Evolutionary conservation across 208 protist species (phyloP), one percentile per base, ranked within the genome.

Genomic region (Leishmania mexicana): DNA sequence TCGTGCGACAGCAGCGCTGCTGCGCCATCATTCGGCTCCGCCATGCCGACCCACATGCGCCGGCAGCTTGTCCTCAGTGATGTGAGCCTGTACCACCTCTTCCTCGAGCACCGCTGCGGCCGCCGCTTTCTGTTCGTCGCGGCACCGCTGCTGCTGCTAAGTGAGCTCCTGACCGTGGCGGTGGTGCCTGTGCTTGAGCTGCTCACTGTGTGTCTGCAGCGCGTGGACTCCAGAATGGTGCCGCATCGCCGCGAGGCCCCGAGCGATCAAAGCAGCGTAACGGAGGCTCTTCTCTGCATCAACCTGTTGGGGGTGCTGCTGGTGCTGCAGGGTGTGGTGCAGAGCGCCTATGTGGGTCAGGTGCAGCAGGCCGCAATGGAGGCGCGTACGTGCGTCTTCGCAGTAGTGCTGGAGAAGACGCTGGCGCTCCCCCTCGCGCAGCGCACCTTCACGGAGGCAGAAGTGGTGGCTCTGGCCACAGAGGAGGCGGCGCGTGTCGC

Each of bases 401-500:
- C 88, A 42, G 74, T 95, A 31, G 84, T 93, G 76, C 51, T 95
- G 28, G 92, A 95, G 81, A 93, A 95, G 79, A 80, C 88, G 47
- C 82, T 95, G 74, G 81, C 84, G 7, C 83, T 95, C 13, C 88
- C 89, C 21, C 85, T 93, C 38, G 89, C 89, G 45, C 91, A 95
- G 82, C 87, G 88, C 83, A 90, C 84, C 47, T 93, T 90, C 79
- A 86, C 72, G 28, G 89, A 93, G 67, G 73, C 70, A 24, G 89
- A 93, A 76, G 86, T 95, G 19, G 75, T 93, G 51, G 73, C 85
- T 60, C 76, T 95, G 42, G 81, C 91, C 13, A 89, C 84, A 35
- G 84, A 89, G 64, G 88, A 93, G 82, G 85, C 84, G 24, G 70
- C 54, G 71, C 88, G 88, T 28, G 88, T 90, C 49, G 85, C 85